Percentiles rank a stretch among this genome's conserved stretches.
Conservation (phyloP, 2,329 filamentous ascomycete genomes). For the Chaetomium sp. region DNA sequence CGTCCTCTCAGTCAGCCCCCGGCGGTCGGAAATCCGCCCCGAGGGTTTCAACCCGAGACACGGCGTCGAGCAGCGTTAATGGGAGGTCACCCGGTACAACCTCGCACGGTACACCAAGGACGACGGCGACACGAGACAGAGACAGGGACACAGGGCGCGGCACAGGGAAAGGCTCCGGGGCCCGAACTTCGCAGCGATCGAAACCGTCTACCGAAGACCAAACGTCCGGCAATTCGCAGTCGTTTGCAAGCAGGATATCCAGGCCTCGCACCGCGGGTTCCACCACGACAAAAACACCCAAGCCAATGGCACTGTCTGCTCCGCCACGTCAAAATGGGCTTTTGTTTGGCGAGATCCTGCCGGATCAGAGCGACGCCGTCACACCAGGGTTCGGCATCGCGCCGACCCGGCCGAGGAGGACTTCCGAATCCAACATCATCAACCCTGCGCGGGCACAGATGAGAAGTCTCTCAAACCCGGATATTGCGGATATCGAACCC, state of each 20-base stretch:
- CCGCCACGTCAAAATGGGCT: conserved; percentile 52
- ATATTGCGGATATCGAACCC: conserved; percentile 58
- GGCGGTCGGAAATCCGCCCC: conserved; percentile 43
- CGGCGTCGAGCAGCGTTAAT: conserved; percentile 37
- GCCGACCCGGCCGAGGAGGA: conserved; percentile 57
- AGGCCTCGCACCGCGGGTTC: conserved; percentile 50
- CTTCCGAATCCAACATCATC: conserved; percentile 70
- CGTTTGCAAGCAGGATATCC: conserved; percentile 61
- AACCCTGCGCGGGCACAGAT: conserved; percentile 52
- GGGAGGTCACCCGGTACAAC: conserved; percentile 42
- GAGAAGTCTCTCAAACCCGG: conserved; percentile 58
- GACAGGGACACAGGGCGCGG: conserved; percentile 33
- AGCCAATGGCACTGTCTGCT: conserved; percentile 47
- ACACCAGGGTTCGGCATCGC: conserved; percentile 64
- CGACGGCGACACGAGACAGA: conserved; percentile 40
- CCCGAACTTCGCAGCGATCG: conserved; percentile 47
- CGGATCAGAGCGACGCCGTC: conserved; percentile 56
- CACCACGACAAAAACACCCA: conserved; percentile 44
- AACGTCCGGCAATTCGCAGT: conserved; percentile 56
- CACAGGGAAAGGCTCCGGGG: conserved; percentile 37
- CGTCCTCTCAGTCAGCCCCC: conserved; percentile 34
- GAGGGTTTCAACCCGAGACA: conserved; percentile 42
- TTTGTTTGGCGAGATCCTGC: conserved; percentile 74
- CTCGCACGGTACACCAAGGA: conserved; percentile 48
- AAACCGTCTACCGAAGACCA: conserved; percentile 55